phyloP scores from a whole-genome alignment of 2,329 filamentous ascomycete species.

The Penicillium paneum region DNA sequence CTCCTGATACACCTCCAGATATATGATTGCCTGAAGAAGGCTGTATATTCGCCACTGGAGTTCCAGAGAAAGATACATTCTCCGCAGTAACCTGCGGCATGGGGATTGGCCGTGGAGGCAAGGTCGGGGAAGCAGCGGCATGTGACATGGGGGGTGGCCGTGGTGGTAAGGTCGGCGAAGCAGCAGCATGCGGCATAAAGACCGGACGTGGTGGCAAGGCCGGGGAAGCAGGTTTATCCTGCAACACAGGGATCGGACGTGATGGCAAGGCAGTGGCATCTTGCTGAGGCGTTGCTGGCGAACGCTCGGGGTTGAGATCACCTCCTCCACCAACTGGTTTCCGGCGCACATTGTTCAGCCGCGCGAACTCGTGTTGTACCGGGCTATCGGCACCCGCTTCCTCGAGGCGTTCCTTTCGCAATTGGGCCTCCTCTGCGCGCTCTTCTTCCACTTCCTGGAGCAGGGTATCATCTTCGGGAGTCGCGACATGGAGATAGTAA shows the following conservation, averaged over 20 bases:
- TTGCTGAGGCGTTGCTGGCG: neutral
- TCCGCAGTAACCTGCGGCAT: slow-evolving; percentile 21
- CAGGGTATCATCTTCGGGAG: slow-evolving; percentile 54
- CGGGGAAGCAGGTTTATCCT: slow-evolving; percentile 14
- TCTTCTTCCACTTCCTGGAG: slow-evolving; percentile 41
- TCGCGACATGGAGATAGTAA: slow-evolving; percentile 84
- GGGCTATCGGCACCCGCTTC: slow-evolving; percentile 21
- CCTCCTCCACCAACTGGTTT: slow-evolving; percentile 34
- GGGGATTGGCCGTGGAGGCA: slow-evolving; percentile 20
- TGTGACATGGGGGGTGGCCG: slow-evolving; percentile 18
- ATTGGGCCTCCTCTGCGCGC: slow-evolving; percentile 28
- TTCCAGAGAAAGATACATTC: slow-evolving; percentile 21
- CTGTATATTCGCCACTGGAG: slow-evolving; percentile 13
- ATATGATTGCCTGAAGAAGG: neutral
- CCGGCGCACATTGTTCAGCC: slow-evolving; percentile 39
- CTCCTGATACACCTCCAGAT: neutral
- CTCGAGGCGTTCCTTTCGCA: slow-evolving; percentile 25
- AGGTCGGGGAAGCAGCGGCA: slow-evolving; percentile 11
- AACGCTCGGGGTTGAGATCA: slow-evolving; percentile 4
- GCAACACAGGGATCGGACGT: slow-evolving; percentile 16
- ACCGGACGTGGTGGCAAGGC: slow-evolving; percentile 20
- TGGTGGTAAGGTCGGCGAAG: slow-evolving; percentile 20
- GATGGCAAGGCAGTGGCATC: slow-evolving; percentile 18
- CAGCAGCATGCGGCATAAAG: neutral
- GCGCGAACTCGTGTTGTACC: slow-evolving; percentile 28